These are phyloP conservation scores for Tetrapyrgos nigripes DNA, from an alignment of 1,284 basidiomycete genomes.

Conservation along the genomic window DNA sequence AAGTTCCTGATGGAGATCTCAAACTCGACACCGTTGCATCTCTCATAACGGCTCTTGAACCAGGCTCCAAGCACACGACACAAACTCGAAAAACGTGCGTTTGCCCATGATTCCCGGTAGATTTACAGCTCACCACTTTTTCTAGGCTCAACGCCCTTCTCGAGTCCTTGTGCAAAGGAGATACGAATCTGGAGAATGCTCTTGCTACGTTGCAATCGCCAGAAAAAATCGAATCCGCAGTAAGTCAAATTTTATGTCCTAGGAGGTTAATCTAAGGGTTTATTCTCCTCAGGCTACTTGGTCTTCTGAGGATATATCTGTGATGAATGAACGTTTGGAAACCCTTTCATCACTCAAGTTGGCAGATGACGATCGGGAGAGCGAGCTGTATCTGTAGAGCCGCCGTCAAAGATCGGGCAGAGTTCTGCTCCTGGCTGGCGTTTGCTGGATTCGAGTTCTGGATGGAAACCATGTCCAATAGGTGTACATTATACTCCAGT, in stretches of 20 bases:
- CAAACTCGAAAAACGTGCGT: conserved; percentile 44
- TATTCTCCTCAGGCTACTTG: conserved; percentile 47
- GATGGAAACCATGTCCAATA: conserved; percentile 72
- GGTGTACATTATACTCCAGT: conserved; percentile 50
- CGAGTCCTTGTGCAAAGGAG: conserved; percentile 41
- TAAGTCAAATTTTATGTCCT: conserved; percentile 3
- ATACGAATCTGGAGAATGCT: conserved; percentile 42
- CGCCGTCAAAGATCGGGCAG: background rate
- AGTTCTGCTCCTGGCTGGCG: conserved; percentile 55
- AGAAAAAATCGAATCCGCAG: background rate
- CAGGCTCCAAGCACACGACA: conserved; percentile 29
- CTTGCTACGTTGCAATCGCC: conserved; percentile 18
- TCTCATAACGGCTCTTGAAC: conserved; percentile 57
- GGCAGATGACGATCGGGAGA: background rate
- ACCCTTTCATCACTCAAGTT: conserved; percentile 36
- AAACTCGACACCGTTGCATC: conserved; percentile 50
- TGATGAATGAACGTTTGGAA: conserved; percentile 63
- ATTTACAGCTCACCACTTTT: background rate
- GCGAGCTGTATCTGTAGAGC: conserved; percentile 11
- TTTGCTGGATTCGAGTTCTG: conserved; percentile 42
- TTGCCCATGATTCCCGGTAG: background rate
- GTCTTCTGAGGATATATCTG: conserved; percentile 49
- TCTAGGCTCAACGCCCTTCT: conserved; percentile 46
- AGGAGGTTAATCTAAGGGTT: background rate
- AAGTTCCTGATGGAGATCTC: conserved; percentile 40